phyloP scores from a whole-genome alignment of 2,329 filamentous ascomycete species.

The Myriangium duriaei region DNA sequence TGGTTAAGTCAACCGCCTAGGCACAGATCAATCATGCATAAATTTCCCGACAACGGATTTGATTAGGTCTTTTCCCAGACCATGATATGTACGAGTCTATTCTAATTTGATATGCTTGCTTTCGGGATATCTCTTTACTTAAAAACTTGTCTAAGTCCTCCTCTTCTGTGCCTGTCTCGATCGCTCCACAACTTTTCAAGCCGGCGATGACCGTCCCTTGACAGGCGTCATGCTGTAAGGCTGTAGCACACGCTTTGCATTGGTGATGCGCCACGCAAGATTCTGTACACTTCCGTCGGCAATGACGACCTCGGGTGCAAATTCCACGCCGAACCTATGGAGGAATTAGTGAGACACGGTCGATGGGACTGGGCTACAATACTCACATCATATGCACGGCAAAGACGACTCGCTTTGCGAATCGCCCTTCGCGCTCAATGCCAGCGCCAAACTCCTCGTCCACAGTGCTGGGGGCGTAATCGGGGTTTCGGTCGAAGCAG shows the following conservation, averaged over 20 bases:
- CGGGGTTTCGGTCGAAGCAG: slow-evolving; percentile 82
- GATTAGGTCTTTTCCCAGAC: too few species aligned
- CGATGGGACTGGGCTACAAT: not conserved
- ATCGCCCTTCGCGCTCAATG: slow-evolving; percentile 80
- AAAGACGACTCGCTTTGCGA: slow-evolving; percentile 79
- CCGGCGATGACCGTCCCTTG: slow-evolving; percentile 23
- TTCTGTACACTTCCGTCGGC: slow-evolving; percentile 86
- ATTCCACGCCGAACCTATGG: slow-evolving; percentile 78
- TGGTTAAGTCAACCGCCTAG: too few species aligned
- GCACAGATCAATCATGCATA: too few species aligned
- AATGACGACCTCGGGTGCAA: slow-evolving; percentile 81
- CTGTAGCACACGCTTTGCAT: slow-evolving; percentile 83
- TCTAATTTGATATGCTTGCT: too few species aligned
- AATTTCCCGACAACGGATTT: too few species aligned
- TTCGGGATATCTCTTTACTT: too few species aligned
- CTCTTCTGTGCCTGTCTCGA: too few species aligned
- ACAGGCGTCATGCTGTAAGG: slow-evolving; percentile 38
- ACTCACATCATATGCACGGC: slow-evolving; percentile 81
- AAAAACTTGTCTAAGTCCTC: too few species aligned
- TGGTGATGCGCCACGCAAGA: slow-evolving; percentile 86
- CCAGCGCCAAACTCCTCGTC: slow-evolving; percentile 76
- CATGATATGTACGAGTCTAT: too few species aligned
- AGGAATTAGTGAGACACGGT: slow-evolving; percentile 3
- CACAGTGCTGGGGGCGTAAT: slow-evolving; percentile 69
- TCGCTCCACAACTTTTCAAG: too few species aligned